phyloP scores from a whole-genome alignment of 176 grass and related monocot genomes.

The Otatea glauca region DNA sequence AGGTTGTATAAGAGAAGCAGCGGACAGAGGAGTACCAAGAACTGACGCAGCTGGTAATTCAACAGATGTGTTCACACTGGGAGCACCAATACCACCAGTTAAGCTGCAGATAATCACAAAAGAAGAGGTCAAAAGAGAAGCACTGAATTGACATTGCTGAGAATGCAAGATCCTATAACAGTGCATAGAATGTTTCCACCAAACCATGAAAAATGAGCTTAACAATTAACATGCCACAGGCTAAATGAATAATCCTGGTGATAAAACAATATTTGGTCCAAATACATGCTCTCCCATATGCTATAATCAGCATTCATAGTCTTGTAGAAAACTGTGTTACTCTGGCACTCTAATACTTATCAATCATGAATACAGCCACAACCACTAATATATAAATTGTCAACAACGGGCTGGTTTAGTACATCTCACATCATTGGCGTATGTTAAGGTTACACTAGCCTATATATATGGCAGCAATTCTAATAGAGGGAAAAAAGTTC shows the following conservation, averaged over 20 bases:
- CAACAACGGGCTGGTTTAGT: not conserved
- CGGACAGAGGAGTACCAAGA: conserved; percentile 53
- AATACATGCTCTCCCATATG: not conserved
- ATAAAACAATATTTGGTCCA: not conserved
- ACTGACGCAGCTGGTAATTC: conserved; percentile 60
- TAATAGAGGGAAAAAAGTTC: not conserved
- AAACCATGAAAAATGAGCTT: conserved; percentile 16
- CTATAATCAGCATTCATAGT: not conserved
- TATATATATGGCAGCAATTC: not conserved
- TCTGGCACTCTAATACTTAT: not conserved
- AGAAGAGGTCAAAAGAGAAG: conserved; percentile 9
- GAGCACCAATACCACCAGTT: conserved; percentile 59
- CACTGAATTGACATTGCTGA: not conserved
- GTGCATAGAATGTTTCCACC: not conserved
- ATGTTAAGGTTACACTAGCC: not conserved
- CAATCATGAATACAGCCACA: not conserved
- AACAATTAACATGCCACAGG: not conserved
- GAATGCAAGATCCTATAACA: not conserved
- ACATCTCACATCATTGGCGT: not conserved
- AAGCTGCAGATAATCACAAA: conserved; percentile 58
- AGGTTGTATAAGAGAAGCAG: conserved; percentile 55
- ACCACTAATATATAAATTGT: not conserved
- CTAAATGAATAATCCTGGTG: conserved; percentile 11
- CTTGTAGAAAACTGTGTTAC: not conserved
- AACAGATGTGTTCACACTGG: conserved; percentile 55